These are phyloP conservation scores for Grigorovia humatica DNA, from an alignment of 805 yeast species.

Conservation along the genomic window DNA sequence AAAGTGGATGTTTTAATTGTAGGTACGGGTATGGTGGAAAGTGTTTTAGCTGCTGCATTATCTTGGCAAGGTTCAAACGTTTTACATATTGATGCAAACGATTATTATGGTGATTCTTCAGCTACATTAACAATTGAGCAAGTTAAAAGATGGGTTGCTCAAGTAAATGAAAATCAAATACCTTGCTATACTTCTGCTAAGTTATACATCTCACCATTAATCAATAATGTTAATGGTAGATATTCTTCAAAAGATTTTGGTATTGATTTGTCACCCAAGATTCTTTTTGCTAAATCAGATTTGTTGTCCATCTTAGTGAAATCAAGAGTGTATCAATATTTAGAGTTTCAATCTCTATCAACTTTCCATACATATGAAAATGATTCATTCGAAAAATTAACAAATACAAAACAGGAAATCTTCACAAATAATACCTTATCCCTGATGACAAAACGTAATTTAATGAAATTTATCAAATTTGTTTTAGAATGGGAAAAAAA, in stretches of 20 bases:
- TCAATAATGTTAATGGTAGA: slow-evolving; percentile 22
- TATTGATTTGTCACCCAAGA: slow-evolving; percentile 76
- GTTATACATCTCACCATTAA: slow-evolving; percentile 62
- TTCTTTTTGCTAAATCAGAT: slow-evolving; percentile 86
- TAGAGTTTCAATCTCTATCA: slow-evolving; percentile 83
- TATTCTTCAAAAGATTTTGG: slow-evolving; percentile 68
- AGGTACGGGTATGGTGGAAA: slow-evolving; percentile 88
- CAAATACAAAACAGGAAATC: slow-evolving; percentile 84
- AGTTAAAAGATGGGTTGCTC: slow-evolving; percentile 68
- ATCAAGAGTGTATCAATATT: slow-evolving; percentile 79
- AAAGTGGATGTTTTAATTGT: slow-evolving; percentile 80
- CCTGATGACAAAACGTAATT: slow-evolving; percentile 61
- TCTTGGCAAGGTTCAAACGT: slow-evolving; percentile 99
- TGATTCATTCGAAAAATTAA: slow-evolving; percentile 77
- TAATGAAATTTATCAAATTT: slow-evolving; percentile 85
- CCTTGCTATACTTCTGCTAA: slow-evolving; percentile 56
- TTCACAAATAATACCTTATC: slow-evolving; percentile 79
- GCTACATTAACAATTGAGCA: slow-evolving; percentile 86
- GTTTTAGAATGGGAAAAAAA: slow-evolving; percentile 60
- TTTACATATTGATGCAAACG: slow-evolving; percentile 75
- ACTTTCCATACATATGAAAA: slow-evolving; percentile 91
- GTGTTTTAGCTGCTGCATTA: slow-evolving; percentile 82
- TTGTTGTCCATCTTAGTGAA: slow-evolving; percentile 66
- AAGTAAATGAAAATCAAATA: slow-evolving; percentile 40
- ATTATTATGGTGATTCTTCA: slow-evolving; percentile 79